These are phyloP conservation scores for Pseudopithomyces chartarum DNA, from an alignment of 2,329 filamentous ascomycete species.

Conservation along the genomic window DNA sequence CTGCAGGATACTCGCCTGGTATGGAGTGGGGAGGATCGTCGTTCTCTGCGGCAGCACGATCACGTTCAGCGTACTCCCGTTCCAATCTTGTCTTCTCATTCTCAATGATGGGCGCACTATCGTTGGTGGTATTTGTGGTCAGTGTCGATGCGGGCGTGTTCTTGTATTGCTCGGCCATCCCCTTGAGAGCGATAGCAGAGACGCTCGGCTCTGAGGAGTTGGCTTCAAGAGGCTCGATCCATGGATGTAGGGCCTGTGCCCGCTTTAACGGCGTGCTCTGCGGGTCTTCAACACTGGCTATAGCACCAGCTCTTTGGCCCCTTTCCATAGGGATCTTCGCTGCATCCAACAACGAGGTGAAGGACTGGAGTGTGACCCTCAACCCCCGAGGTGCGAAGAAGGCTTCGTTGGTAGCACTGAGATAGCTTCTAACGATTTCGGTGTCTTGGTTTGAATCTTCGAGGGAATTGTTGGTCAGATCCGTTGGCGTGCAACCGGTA, in stretches of 20 bases:
- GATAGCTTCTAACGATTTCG: conserved; percentile 24
- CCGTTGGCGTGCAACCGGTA: conserved; percentile 9
- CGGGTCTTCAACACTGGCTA: conserved; percentile 21
- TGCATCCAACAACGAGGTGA: conserved; percentile 25
- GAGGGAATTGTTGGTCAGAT: conserved; percentile 7
- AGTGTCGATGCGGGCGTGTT: neutral
- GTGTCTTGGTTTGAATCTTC: neutral
- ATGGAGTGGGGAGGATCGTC: conserved; percentile 35
- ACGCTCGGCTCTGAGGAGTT: conserved; percentile 23
- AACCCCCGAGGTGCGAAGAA: conserved; percentile 42
- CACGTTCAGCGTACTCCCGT: neutral
- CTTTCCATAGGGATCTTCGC: conserved; percentile 27
- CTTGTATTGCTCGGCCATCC: conserved; percentile 21
- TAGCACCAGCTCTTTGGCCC: conserved; percentile 26
- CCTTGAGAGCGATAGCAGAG: conserved; percentile 18
- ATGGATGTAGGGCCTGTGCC: conserved; percentile 35
- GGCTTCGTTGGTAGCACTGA: conserved; percentile 32
- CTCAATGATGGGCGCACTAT: neutral
- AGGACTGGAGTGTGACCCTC: conserved; percentile 28
- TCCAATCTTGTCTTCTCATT: conserved; percentile 5
- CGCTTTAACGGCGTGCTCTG: conserved; percentile 17
- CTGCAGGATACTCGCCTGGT: conserved; percentile 14
- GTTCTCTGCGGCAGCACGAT: conserved; percentile 8
- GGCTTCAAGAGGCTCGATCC: conserved; percentile 33
- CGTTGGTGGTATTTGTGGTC: neutral